Evolutionary conservation across 208 protist genomes (phyloP).

Genomic region (Lotmaria passim): DNA sequence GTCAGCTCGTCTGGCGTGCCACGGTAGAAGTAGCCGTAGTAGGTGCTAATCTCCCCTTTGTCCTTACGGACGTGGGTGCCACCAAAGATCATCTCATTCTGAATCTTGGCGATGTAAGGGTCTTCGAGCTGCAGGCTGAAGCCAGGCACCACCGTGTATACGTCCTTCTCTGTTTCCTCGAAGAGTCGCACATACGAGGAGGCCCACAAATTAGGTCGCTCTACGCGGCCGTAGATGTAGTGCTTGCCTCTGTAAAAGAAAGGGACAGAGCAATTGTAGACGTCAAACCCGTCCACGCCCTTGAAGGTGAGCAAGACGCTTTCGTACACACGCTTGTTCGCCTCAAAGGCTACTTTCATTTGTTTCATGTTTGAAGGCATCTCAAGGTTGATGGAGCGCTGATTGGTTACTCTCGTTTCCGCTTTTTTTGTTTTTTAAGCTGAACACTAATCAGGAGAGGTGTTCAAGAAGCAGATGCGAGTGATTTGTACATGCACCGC

Average conservation of each 20-base stretch:
- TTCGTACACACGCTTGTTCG: constrained; percentile 34
- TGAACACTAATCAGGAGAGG: too few species aligned
- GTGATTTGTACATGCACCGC: too few species aligned
- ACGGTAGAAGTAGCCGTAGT: constrained; percentile 66
- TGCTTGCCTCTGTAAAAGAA: constrained; percentile 53
- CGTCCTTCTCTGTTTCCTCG: constrained; percentile 60
- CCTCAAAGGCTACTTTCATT: constrained; percentile 35
- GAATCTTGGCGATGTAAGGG: constrained; percentile 52
- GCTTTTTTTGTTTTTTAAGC: neutral
- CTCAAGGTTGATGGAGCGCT: neutral
- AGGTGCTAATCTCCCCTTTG: constrained; percentile 38
- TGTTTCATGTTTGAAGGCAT: constrained; percentile 13
- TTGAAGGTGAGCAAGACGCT: constrained; percentile 38
- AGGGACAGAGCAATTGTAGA: constrained; percentile 68
- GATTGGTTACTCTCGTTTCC: too few species aligned
- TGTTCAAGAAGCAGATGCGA: too few species aligned
- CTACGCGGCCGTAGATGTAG: constrained; percentile 62
- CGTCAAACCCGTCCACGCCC: constrained; percentile 54
- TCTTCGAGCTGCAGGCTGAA: constrained; percentile 58
- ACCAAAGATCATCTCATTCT: constrained; percentile 54
- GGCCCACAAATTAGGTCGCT: constrained; percentile 51
- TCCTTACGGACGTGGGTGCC: constrained; percentile 55
- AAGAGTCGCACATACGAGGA: constrained; percentile 55
- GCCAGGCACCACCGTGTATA: constrained; percentile 47
- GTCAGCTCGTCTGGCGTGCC: constrained; percentile 38